These are phyloP conservation scores for Cladophialophora yegresii DNA, from an alignment of 2,329 filamentous ascomycete genomes.

Conservation along the genomic window DNA sequence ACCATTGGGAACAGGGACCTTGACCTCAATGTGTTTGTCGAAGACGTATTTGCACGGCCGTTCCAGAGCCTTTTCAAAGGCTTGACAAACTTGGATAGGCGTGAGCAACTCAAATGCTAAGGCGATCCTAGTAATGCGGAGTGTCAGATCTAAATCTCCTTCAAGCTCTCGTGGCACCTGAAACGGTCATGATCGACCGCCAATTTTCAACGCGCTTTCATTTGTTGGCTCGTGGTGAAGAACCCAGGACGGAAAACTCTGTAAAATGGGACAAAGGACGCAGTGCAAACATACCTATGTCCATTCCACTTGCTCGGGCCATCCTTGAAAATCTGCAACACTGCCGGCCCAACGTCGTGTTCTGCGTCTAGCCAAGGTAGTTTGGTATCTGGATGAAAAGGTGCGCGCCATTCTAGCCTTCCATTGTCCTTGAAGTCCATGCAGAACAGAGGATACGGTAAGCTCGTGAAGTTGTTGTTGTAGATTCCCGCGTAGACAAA, in stretches of 20 bases:
- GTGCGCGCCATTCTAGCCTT: slow-evolving; percentile 88
- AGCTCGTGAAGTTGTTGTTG: slow-evolving; percentile 97
- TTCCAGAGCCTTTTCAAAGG: slow-evolving; percentile 76
- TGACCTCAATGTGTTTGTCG: slow-evolving; percentile 73
- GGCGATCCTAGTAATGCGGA: slow-evolving; percentile 63
- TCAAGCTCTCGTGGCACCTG: background rate
- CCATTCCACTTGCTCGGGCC: slow-evolving; percentile 81
- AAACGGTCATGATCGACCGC: slow-evolving; percentile 6
- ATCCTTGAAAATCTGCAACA: slow-evolving; percentile 94
- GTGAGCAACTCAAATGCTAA: slow-evolving; percentile 88
- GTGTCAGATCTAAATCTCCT: slow-evolving; percentile 7
- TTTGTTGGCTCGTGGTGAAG: background rate
- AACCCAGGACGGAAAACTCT: background rate
- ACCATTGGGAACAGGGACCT: slow-evolving; percentile 80
- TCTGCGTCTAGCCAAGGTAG: slow-evolving; percentile 96
- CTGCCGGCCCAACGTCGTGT: slow-evolving; percentile 89
- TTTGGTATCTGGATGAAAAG: slow-evolving; percentile 85
- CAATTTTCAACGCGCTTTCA: background rate
- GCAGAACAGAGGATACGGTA: slow-evolving; percentile 90
- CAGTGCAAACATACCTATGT: slow-evolving; percentile 56
- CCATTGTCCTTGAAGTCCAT: slow-evolving; percentile 85
- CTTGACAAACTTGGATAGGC: slow-evolving; percentile 76
- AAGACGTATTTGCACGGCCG: slow-evolving; percentile 76
- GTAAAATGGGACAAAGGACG: background rate
- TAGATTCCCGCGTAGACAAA: slow-evolving; percentile 98